Percentiles rank a stretch among this genome's conserved stretches.
phyloP scores from a whole-genome alignment of 2,329 filamentous ascomycete genomes.

The Magnaporthiopsis incrustans region DNA sequence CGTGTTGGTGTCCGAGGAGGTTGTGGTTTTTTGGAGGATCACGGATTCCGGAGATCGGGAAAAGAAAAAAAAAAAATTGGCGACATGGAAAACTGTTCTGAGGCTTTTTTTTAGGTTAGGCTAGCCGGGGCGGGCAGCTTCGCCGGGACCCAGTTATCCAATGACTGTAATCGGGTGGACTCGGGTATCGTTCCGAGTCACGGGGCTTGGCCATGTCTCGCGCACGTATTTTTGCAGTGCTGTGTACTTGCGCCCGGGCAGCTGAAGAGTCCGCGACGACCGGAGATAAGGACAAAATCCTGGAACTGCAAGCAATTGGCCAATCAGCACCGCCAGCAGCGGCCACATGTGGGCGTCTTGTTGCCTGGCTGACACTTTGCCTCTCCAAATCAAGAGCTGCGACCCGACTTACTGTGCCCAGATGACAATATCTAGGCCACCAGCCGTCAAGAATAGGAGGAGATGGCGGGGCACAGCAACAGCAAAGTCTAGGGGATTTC shows the following conservation, averaged over 20 bases:
- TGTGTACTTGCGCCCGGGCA: too few relatives aligned
- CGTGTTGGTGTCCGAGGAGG: neutral
- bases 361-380: too few relatives aligned
- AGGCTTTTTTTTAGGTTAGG: constrained; percentile 5
- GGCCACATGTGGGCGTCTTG: neutral
- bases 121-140: neutral
- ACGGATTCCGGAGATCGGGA: neutral
- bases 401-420: neutral
- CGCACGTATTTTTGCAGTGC: neutral
- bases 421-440: neutral
- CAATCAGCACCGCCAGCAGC: neutral
- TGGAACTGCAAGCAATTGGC: neutral
- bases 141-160: neutral
- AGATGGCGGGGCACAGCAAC: too few relatives aligned
- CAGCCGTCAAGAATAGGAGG: too few relatives aligned
- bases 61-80: constrained; percentile 4
- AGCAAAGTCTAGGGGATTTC: neutral
- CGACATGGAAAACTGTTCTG: neutral
- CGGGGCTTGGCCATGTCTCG: neutral
- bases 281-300: neutral
- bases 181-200: neutral
- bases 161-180: neutral
- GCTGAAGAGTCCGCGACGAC: neutral
- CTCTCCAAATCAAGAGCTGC: neutral
- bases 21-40: neutral